phyloP scores from a whole-genome alignment of 768 basidiomycete species.

The Boletus subparvulus region DNA sequence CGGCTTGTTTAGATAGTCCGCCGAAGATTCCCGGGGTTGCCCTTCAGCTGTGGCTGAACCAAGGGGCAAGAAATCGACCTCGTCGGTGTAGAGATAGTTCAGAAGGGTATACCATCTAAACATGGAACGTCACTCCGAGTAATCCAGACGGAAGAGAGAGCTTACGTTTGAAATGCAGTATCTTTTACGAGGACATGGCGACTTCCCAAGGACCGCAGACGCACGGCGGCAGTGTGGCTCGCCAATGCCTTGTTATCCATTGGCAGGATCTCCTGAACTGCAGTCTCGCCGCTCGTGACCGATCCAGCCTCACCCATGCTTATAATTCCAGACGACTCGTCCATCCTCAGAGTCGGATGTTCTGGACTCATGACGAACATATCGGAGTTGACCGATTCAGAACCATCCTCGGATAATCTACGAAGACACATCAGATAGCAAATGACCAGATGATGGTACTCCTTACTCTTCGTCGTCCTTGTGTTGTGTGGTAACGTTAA shows the following conservation, averaged over 20 bases:
- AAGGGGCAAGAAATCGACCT: slow-evolving; percentile 34
- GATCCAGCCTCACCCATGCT: background rate
- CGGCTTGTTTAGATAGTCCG: background rate
- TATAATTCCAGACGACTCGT: background rate
- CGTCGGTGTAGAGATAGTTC: slow-evolving; percentile 40
- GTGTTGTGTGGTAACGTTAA: background rate
- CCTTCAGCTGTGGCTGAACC: slow-evolving; percentile 8
- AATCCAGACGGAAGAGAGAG: background rate
- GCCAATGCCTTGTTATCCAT: background rate
- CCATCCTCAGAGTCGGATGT: background rate
- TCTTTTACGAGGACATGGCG: slow-evolving; percentile 28
- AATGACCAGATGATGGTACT: background rate
- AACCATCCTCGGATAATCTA: slow-evolving; percentile 16
- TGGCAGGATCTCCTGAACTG: background rate
- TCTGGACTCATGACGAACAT: slow-evolving; percentile 18
- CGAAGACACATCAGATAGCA: background rate
- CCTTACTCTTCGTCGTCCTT: slow-evolving; percentile 13
- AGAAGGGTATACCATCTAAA: slow-evolving; percentile 41
- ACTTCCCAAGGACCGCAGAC: slow-evolving; percentile 10
- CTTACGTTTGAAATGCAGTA: slow-evolving; percentile 31
- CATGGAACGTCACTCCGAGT: background rate
- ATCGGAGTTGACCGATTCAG: slow-evolving; percentile 17
- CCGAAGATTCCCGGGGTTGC: background rate
- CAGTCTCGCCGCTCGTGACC: background rate
- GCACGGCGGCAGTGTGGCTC: background rate